These are phyloP conservation scores for Diaporthe eres DNA, from an alignment of 2,329 filamentous ascomycete genomes.

Conservation along the genomic window DNA sequence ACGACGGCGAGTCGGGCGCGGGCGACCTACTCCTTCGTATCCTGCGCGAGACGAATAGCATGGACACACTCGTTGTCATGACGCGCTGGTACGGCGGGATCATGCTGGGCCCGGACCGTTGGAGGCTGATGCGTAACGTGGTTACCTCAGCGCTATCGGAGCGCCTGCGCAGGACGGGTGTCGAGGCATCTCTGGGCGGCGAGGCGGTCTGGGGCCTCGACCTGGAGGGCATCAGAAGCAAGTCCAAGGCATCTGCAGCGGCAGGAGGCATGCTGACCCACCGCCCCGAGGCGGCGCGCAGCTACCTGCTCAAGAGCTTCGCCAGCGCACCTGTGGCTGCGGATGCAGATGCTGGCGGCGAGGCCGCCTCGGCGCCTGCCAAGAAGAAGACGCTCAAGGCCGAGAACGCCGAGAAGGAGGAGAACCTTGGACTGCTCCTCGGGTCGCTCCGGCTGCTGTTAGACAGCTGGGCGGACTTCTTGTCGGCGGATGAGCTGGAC, in stretches of 20 bases:
- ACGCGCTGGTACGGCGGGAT: conserved; percentile 75
- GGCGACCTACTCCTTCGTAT: conserved; percentile 69
- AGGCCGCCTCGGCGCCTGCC: conserved; percentile 46
- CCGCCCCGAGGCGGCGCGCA: conserved; percentile 77
- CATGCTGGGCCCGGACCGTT: conserved; percentile 73
- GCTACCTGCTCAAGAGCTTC: conserved; percentile 73
- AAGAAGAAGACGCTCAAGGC: conserved; percentile 69
- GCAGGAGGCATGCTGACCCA: conserved; percentile 78
- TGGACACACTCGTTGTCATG: conserved; percentile 70
- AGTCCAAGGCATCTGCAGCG: conserved; percentile 51
- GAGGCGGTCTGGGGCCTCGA: conserved; percentile 75
- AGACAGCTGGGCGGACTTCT: conserved; percentile 78
- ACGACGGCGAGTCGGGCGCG: conserved; percentile 74
- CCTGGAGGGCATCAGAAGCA: conserved; percentile 63
- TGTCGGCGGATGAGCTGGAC: conserved; percentile 78
- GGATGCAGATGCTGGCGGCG: conserved; percentile 36
- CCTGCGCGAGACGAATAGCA: conserved; percentile 64
- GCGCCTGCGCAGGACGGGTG: conserved; percentile 59
- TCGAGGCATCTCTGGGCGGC: conserved; percentile 57
- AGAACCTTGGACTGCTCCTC: conserved; percentile 78
- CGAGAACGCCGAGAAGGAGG: conserved; percentile 73
- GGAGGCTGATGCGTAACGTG: conserved; percentile 73
- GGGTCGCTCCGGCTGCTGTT: conserved; percentile 80
- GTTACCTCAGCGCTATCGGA: conserved; percentile 69
- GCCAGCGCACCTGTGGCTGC: conserved; percentile 55